These are phyloP conservation scores for Fagus crenata DNA, from an alignment of 306 rosid genomes.

Conservation along the genomic window DNA sequence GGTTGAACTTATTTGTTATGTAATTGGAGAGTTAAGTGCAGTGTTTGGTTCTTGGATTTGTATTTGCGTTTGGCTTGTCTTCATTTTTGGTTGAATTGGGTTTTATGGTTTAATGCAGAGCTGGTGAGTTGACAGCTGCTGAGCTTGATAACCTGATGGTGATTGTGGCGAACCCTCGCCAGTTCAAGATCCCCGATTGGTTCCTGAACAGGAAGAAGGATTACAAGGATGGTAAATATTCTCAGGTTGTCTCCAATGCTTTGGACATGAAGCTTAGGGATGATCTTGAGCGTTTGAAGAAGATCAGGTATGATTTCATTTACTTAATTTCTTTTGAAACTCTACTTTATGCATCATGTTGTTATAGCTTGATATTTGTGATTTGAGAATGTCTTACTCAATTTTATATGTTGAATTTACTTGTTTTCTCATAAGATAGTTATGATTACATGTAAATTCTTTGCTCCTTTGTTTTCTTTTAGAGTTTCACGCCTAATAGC, in stretches of 20 bases:
- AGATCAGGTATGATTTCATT: conserved; percentile 55
- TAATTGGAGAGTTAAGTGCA: not conserved
- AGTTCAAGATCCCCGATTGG: conserved; percentile 81
- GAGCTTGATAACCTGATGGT: conserved; percentile 68
- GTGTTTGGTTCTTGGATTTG: not conserved
- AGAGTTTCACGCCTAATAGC: too few relatives aligned
- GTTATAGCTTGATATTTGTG: not conserved
- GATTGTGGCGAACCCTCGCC: conserved; percentile 61
- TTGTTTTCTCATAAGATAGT: not conserved
- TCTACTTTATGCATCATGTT: not conserved
- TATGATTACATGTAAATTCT: too few relatives aligned
- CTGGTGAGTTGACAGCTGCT: conserved; percentile 62
- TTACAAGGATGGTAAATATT: conserved; percentile 70
- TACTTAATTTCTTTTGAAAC: not conserved
- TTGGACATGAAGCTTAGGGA: conserved; percentile 88
- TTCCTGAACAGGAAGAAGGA: conserved; percentile 78
- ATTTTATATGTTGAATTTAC: not conserved
- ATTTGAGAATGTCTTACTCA: not conserved
- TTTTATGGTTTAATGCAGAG: conserved; percentile 39
- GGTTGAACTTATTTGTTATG: not conserved
- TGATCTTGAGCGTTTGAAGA: conserved; percentile 86
- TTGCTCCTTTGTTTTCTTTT: too few relatives aligned
- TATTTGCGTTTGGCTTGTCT: not conserved
- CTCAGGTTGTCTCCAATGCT: conserved; percentile 73
- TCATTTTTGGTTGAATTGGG: not conserved